A percentile compares a stretch with the other conserved stretches of the same genome.
Conservation (phyloP, 1,139 yeast genomes). For the Yamadazyma diospyri region DNA sequence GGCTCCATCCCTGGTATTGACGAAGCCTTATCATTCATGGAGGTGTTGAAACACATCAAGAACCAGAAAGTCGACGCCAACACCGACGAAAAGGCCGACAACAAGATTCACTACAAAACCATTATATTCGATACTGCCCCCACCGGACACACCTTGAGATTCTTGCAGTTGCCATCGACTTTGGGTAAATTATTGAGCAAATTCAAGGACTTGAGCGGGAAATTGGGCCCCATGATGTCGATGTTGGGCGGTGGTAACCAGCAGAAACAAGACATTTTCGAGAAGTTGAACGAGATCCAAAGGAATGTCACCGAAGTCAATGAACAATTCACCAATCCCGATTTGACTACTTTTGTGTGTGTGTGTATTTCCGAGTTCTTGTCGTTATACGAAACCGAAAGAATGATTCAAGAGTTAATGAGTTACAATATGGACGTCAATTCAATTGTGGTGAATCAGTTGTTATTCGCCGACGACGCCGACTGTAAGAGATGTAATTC, state of each 20-base stretch:
- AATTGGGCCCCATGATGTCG: conserved; percentile 87
- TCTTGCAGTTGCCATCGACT: conserved; percentile 89
- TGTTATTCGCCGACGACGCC: conserved; percentile 77
- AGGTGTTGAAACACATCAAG: conserved; percentile 93
- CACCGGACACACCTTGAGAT: conserved; percentile 94
- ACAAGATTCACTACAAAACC: conserved; percentile 58
- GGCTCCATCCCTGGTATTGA: conserved; percentile 97
- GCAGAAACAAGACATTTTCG: conserved; percentile 75
- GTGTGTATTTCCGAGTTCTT: conserved; percentile 96
- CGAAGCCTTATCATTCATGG: conserved; percentile 96
- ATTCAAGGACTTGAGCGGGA: conserved; percentile 79
- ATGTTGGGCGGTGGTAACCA: conserved; percentile 63
- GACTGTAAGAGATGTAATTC: conserved; percentile 85
- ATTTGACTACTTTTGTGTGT: conserved; percentile 91
- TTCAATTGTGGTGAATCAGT: conserved; percentile 91
- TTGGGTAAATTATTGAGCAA: conserved; percentile 82
- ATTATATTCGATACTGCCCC: conserved; percentile 98
- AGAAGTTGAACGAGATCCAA: conserved; percentile 79
- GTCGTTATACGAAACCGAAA: conserved; percentile 93
- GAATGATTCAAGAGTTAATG: conserved; percentile 93
- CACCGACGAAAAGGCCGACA: conserved; percentile 23
- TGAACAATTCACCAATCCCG: conserved; percentile 93
- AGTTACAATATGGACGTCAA: conserved; percentile 95
- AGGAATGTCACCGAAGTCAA: conserved; percentile 83
- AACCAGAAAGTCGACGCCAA: conserved; percentile 48